Percentiles rank a stretch among this genome's conserved stretches.
Conservation (phyloP, 2,329 filamentous ascomycete genomes). For the Periconia sp. region DNA sequence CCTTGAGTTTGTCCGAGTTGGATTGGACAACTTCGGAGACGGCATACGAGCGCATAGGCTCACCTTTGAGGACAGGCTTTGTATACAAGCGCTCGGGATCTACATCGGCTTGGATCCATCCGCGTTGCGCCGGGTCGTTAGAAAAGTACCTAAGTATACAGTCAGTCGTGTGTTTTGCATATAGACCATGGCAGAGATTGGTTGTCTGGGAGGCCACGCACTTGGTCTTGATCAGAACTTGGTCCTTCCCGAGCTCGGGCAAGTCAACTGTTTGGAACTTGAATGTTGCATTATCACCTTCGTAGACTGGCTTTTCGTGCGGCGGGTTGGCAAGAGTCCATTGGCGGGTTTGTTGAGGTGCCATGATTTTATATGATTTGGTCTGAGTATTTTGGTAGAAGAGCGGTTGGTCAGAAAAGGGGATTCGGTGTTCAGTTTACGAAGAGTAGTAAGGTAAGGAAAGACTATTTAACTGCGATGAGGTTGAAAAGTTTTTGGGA, state of each 20-base stretch:
- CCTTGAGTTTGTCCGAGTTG: slow-evolving; percentile 54
- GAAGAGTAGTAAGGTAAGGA: no score
- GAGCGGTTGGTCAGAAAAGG: not conserved
- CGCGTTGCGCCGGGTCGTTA: slow-evolving; percentile 57
- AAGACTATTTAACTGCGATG: no score
- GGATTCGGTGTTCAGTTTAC: no score
- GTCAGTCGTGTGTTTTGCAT: not conserved
- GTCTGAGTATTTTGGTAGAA: not conserved
- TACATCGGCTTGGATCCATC: slow-evolving; percentile 49
- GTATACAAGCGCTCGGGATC: slow-evolving; percentile 51
- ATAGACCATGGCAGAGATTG: no score
- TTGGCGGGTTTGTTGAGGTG: slow-evolving; percentile 42
- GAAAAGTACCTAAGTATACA: slow-evolving; percentile 38
- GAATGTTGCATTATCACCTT: slow-evolving; percentile 45
- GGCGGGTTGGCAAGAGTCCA: slow-evolving; percentile 50
- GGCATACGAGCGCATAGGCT: slow-evolving; percentile 64
- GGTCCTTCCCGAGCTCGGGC: slow-evolving; percentile 38
- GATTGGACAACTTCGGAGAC: slow-evolving; percentile 64
- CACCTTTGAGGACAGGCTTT: slow-evolving; percentile 46
- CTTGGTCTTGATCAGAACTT: slow-evolving; percentile 51
- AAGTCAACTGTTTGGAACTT: slow-evolving; percentile 39
- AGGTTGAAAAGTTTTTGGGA: no score
- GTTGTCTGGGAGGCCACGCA: slow-evolving; percentile 38
- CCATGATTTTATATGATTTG: slow-evolving; percentile 14
- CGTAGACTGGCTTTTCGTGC: slow-evolving; percentile 34